phyloP scores from a whole-genome alignment of 2,329 filamentous ascomycete genomes.

The Laburnicola sp. region DNA sequence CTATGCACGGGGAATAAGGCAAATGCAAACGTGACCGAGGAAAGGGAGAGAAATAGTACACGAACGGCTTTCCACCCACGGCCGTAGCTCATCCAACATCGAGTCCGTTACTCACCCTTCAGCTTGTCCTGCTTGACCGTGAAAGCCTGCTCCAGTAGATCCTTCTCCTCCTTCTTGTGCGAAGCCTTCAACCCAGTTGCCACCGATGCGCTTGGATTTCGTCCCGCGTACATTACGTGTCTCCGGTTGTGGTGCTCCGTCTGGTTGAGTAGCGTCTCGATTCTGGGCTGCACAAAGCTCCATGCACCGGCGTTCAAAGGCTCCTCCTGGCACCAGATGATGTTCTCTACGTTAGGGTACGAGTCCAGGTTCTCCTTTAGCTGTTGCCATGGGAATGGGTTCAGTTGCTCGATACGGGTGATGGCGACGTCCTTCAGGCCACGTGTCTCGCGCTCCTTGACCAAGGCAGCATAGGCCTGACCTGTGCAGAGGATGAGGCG shows the following conservation, averaged over 20 bases:
- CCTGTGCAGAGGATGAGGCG: conserved; percentile 93
- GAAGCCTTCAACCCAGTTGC: conserved; percentile 87
- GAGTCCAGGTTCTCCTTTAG: conserved; percentile 94
- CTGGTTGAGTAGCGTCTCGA: conserved; percentile 93
- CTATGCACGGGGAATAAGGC: conserved; percentile 9
- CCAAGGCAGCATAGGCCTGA: conserved; percentile 87
- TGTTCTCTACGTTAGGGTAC: conserved; percentile 96
- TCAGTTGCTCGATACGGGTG: conserved; percentile 94
- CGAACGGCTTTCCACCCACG: not conserved
- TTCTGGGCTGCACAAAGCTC: conserved; percentile 95
- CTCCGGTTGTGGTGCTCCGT: conserved; percentile 91
- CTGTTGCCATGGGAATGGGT: conserved; percentile 98
- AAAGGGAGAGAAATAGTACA: conserved; percentile 13
- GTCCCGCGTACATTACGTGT: conserved; percentile 95
- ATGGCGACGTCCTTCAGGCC: conserved; percentile 89
- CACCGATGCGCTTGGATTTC: conserved; percentile 89
- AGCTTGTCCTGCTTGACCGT: conserved; percentile 66
- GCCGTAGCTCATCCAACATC: not conserved
- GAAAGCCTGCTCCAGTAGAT: conserved; percentile 70
- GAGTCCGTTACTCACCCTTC: conserved; percentile 60
- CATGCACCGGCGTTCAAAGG: conserved; percentile 96
- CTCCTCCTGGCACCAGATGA: conserved; percentile 98
- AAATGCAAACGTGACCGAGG: conserved; percentile 5
- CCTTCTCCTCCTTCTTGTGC: conserved; percentile 91
- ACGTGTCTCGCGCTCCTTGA: conserved; percentile 87